Conservation (phyloP, 169 alveolate genomes). For the Theileria sp. region DNA sequence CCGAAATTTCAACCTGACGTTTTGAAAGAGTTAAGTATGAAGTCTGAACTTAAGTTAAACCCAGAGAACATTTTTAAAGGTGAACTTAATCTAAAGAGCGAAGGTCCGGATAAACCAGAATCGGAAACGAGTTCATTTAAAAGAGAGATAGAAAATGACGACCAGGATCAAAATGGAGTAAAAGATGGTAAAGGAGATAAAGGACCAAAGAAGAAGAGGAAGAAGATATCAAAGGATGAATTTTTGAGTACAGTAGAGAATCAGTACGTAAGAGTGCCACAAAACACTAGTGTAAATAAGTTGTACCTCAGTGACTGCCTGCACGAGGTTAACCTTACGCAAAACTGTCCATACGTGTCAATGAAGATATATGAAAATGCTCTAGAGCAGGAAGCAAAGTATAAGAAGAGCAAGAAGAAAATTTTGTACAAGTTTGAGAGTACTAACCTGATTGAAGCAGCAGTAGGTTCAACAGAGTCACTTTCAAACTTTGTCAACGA, state of each 20-base stretch:
- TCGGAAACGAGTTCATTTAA: not conserved
- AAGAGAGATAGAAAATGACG: constrained; percentile 23
- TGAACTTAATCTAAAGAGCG: too few relatives aligned
- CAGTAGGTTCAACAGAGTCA: constrained; percentile 19
- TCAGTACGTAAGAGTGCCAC: constrained; percentile 34
- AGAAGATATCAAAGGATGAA: constrained; percentile 21
- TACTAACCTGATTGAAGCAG: constrained; percentile 22
- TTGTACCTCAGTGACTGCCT: constrained; percentile 38
- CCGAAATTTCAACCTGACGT: not conserved
- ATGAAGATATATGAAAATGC: constrained; percentile 29
- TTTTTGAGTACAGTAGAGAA: constrained; percentile 33
- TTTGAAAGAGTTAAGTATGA: not conserved
- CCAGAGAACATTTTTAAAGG: not conserved
- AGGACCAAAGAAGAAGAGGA: constrained; percentile 25
- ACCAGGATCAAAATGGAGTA: constrained; percentile 16
- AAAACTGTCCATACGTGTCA: constrained; percentile 47
- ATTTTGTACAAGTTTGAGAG: not conserved
- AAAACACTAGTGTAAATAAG: constrained; percentile 30
- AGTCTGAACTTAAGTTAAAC: not conserved
- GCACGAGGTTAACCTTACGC: constrained; percentile 24
- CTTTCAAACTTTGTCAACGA: constrained; percentile 9
- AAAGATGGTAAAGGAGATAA: constrained; percentile 31
- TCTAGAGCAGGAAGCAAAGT: constrained; percentile 4
- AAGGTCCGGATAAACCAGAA: not conserved
- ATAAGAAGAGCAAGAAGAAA: constrained; percentile 12